Evolutionary conservation across 2,329 filamentous ascomycete species (phyloP), one percentile per base, ranked within the genome.

Genomic region (Alternaria atra): DNA sequence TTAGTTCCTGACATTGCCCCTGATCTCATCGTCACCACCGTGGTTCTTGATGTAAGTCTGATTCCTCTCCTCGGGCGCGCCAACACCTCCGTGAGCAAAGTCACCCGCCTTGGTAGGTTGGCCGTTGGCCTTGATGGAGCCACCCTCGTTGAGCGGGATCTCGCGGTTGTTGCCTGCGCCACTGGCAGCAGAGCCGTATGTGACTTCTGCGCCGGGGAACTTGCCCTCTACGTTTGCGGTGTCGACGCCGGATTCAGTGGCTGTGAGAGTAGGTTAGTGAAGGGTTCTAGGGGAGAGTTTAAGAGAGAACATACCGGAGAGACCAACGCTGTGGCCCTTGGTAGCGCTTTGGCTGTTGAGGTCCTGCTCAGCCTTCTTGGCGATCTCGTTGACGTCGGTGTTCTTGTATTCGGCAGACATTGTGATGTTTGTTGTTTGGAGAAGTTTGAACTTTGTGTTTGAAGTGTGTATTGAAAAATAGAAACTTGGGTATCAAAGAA

Each of bases 351-450:
- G 65, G 8, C 80, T 80, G 73, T 84, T 83, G 54, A 84, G 77
- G 57, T 85, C 82, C 17, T 73, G 74, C 77, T 85, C 82, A 10
- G 83, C 83, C 65, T 84, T 75, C 67, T 81, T 73, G 54, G 84
- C 82, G 68, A 84, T 72, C 29, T 77, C 72, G 66, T 80, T 68
- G 52, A 79, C 80, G 69, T 83, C 75, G 55, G 79, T 72, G 66
- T 74, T 74, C 60, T 79, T 58, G 74, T 80, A 79, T 71, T 77
- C 78, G 57, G 71, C 67, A 44, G 83, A 83, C 81, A 84, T 84
- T 56, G 30, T 77, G 53, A 48, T 23, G 15, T 17, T n/a, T 58
- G 3, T 53, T 20, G 25, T 4, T 37, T 10, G 34, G 25, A 25
- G 20, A 25, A 25, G 20, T 42, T 25, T 58, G 20, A 10, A 32